Evolutionary conservation across 1,139 yeast species (phyloP).

Genomic region (Hanseniaspora uvarum): DNA sequence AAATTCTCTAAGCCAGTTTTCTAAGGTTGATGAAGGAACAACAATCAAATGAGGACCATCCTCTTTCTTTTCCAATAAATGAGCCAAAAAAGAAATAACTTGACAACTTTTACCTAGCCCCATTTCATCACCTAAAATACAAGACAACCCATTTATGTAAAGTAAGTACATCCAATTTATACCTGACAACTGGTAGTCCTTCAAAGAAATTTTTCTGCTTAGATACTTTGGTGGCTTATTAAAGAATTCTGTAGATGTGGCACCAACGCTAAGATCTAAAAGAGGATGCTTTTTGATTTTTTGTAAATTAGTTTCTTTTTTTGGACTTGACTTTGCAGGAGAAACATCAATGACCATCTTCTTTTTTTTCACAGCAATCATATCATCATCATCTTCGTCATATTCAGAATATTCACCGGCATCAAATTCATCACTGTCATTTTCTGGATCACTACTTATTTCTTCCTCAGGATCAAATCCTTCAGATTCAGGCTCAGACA

Average conservation of each 20-base stretch:
- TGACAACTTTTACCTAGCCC: conserved; percentile 95
- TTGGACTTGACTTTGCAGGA: conserved; percentile 4
- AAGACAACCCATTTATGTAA: conserved; percentile 67
- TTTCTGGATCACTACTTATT: conserved; percentile 20
- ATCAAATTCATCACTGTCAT: conserved; percentile 26
- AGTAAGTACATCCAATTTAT: conserved; percentile 81
- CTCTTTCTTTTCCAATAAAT: conserved; percentile 53
- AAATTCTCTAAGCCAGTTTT: conserved; percentile 94
- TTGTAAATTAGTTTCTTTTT: conserved; percentile 20
- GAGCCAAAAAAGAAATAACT: conserved; percentile 85
- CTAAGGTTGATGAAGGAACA: conserved; percentile 93
- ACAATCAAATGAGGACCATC: conserved; percentile 73
- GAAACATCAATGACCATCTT: conserved; percentile 6
- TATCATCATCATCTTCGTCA: conserved; percentile 28
- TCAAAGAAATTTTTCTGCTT: conserved; percentile 54
- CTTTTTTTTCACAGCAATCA: conserved; percentile 19
- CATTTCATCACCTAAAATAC: conserved; percentile 97
- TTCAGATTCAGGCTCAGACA: conserved; percentile 37
- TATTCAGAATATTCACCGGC: conserved; percentile 33
- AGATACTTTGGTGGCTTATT: conserved; percentile 60
- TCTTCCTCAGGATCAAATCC: conserved; percentile 27
- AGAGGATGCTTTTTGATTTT: conserved; percentile 15
- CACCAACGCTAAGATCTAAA: conserved; percentile 19
- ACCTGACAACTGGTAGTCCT: conserved; percentile 90
- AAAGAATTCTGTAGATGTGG: conserved; percentile 42